Conservation (phyloP, 139 green algal genomes). For the Diplosphaera chodatii region DNA sequence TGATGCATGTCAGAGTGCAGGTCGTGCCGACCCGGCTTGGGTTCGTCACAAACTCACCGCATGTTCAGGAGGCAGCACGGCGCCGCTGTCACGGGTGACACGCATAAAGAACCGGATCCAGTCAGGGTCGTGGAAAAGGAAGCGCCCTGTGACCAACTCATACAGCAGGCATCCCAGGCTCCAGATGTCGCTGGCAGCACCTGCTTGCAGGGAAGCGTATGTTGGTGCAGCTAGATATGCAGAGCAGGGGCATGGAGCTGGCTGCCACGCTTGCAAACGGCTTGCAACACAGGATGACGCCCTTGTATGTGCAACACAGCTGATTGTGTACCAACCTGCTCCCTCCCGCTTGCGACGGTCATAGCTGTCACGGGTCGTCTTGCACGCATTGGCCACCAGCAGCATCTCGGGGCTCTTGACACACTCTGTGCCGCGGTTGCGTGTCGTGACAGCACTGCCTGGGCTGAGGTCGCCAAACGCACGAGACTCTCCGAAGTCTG, state of each 20-base stretch:
- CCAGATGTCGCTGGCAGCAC: conserved; percentile 73
- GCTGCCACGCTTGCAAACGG: too few relatives aligned
- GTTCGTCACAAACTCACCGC: too few relatives aligned
- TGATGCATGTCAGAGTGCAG: too few relatives aligned
- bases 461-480: conserved; percentile 10
- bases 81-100: conserved; percentile 22
- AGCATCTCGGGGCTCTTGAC: conserved; percentile 87
- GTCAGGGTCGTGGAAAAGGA: conserved; percentile 61
- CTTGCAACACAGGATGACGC: too few relatives aligned
- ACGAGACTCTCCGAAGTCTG: conserved; percentile 75
- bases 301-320: too few relatives aligned
- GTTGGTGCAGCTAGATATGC: too few relatives aligned
- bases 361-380: conserved; percentile 11
- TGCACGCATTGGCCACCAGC: conserved; percentile 36
- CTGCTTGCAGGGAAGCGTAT: neutral
- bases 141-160: conserved; percentile 67
- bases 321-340: conserved; percentile 15
- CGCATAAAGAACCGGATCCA: conserved; percentile 56
- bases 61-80: too few relatives aligned
- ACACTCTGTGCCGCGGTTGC: conserved; percentile 68
- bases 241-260: too few relatives aligned
- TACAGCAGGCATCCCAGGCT: conserved; percentile 75
- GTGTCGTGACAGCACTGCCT: conserved; percentile 4
- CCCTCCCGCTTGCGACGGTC: conserved; percentile 38
- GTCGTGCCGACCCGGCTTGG: too few relatives aligned